These are phyloP conservation scores for Auxenochlorella pyrenoidosa DNA, from an alignment of 139 green algal genomes.

Conservation along the genomic window DNA sequence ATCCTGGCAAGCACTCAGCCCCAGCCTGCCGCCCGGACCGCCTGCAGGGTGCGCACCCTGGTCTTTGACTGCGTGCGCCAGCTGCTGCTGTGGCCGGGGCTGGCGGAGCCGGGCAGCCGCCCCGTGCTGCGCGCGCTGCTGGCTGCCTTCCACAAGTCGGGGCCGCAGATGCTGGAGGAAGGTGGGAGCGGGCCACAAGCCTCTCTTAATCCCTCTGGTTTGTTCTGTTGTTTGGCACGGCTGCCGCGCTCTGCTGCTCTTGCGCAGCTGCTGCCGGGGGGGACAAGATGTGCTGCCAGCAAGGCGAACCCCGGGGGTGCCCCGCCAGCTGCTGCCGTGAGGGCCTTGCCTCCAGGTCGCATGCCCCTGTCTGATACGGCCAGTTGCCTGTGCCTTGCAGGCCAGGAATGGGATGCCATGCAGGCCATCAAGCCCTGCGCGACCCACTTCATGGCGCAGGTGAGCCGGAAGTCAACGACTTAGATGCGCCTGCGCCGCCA, in stretches of 20 bases:
- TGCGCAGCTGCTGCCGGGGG: too few species aligned
- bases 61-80: constrained; percentile 35
- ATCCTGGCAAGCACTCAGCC: too few species aligned
- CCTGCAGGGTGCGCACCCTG: constrained; percentile 26
- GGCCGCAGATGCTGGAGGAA: neutral
- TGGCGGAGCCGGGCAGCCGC: constrained; percentile 4
- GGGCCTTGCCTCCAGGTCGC: too few species aligned
- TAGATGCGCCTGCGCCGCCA: too few species aligned
- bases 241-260: too few species aligned
- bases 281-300: too few species aligned
- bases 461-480: neutral
- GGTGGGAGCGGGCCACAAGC: neutral
- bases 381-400: neutral
- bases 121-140: constrained; percentile 14
- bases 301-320: too few species aligned
- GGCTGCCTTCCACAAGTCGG: constrained; percentile 12
- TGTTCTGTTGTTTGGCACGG: too few species aligned
- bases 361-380: too few species aligned
- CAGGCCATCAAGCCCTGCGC: neutral
- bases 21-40: neutral
- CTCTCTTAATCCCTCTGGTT: too few species aligned
- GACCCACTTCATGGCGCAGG: neutral
- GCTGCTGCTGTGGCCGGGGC: constrained; percentile 33
- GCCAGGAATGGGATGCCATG: neutral
- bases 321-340: neutral